These are phyloP conservation scores for Aspergillus sp. DNA, from an alignment of 2,329 filamentous ascomycete species.

Conservation along the genomic window DNA sequence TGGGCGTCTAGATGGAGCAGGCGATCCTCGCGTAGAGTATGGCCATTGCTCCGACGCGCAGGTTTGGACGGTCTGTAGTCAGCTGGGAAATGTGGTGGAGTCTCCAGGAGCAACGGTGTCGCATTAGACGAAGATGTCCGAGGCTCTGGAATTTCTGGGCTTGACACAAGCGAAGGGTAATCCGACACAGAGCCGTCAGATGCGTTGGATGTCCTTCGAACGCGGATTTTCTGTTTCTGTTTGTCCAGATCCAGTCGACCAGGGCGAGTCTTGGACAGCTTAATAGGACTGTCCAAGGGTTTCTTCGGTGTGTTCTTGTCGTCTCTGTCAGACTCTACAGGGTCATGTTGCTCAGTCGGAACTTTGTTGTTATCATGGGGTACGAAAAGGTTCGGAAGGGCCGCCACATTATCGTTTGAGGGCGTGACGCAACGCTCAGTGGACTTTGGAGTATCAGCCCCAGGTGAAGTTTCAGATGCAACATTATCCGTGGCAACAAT, in stretches of 20 bases:
- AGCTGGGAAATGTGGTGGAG: slow-evolving; percentile 23
- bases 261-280: slow-evolving; percentile 27
- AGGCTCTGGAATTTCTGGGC: slow-evolving; percentile 27
- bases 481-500: background rate
- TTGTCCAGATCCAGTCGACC: slow-evolving; percentile 23
- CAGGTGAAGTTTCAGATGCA: background rate
- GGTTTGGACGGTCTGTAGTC: slow-evolving; percentile 18
- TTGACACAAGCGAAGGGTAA: slow-evolving; percentile 32
- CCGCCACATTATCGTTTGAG: background rate
- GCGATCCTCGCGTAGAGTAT: slow-evolving; percentile 32
- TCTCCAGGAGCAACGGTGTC: slow-evolving; percentile 24
- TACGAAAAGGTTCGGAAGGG: slow-evolving; percentile 7
- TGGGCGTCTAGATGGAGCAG: slow-evolving; percentile 29
- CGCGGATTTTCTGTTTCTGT: slow-evolving; percentile 15
- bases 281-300: slow-evolving; percentile 35
- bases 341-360: background rate
- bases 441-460: background rate
- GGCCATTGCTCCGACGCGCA: slow-evolving; percentile 22
- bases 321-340: slow-evolving; percentile 1
- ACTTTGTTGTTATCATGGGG: background rate
- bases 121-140: slow-evolving; percentile 29
- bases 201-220: slow-evolving; percentile 28
- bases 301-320: slow-evolving; percentile 18
- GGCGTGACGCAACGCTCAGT: slow-evolving; percentile 1
- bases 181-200: slow-evolving; percentile 34